These are phyloP conservation scores for Boletellus dicymbophilus DNA, from an alignment of 1,284 basidiomycete genomes.

Conservation along the genomic window DNA sequence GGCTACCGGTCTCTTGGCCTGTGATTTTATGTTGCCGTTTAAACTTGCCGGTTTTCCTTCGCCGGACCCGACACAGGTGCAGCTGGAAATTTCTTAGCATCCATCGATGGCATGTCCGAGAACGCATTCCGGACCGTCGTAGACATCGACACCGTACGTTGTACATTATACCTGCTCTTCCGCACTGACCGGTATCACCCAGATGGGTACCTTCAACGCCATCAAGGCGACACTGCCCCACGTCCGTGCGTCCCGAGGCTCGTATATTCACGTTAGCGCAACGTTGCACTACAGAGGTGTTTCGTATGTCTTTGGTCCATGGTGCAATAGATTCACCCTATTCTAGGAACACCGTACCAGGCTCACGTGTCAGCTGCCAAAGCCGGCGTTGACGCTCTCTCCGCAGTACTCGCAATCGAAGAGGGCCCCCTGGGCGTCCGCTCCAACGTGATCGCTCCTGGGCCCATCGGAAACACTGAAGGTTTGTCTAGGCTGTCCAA, in stretches of 20 bases:
- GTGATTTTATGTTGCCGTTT: not conserved
- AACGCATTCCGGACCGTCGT: conserved; percentile 93
- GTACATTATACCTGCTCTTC: not conserved
- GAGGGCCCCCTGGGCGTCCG: conserved; percentile 95
- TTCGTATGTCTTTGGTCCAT: not conserved
- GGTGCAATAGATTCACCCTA: too few relatives aligned
- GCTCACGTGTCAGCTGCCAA: conserved; percentile 95
- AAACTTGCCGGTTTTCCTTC: not conserved
- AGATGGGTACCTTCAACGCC: conserved; percentile 94
- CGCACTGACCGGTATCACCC: not conserved
- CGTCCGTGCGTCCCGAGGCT: conserved; percentile 71
- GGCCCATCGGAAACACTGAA: conserved; percentile 84
- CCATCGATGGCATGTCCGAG: conserved; percentile 79
- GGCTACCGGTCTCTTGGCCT: conserved; percentile 8
- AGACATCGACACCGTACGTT: conserved; percentile 86
- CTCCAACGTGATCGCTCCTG: conserved; percentile 91
- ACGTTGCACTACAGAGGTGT: conserved; percentile 87
- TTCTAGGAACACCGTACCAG: conserved; percentile 89
- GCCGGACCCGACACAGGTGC: conserved; percentile 77
- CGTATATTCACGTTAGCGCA: conserved; percentile 91
- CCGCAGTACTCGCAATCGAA: conserved; percentile 85
- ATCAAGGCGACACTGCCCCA: conserved; percentile 87
- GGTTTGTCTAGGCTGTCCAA: conserved; percentile 70
- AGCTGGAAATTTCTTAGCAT: conserved; percentile 88
- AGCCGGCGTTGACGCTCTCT: conserved; percentile 90